Conservation (phyloP, 257 asterid species). For the Nyctanthes arbortristis region DNA sequence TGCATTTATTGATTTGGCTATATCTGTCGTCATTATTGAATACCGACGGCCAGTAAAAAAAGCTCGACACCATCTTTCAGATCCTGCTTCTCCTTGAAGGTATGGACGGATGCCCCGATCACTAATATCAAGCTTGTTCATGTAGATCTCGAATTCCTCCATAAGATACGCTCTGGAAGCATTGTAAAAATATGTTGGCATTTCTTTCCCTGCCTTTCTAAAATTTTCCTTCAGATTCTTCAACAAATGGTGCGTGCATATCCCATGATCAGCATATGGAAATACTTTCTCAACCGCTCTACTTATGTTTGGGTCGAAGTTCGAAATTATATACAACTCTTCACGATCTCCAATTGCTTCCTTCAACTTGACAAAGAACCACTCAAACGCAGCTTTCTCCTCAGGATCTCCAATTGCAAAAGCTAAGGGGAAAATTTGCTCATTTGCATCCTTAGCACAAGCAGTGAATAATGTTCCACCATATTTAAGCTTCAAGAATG, state of each 20-base stretch:
- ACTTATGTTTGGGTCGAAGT: background rate
- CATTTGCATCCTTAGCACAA: conserved; percentile 4
- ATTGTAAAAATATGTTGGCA: conserved; percentile 1
- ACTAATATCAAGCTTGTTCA: background rate
- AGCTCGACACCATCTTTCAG: background rate
- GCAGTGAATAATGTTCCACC: conserved; percentile 6
- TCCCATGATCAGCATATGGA: conserved; percentile 1
- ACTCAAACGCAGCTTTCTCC: conserved; percentile 1
- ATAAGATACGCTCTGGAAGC: background rate
- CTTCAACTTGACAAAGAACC: conserved; percentile 7
- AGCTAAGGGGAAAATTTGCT: background rate
- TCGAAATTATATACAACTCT: background rate
- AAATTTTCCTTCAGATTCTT: background rate
- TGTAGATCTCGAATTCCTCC: conserved; percentile 3
- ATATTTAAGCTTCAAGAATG: conserved; percentile 3
- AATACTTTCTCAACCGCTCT: background rate
- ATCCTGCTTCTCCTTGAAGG: conserved; percentile 2
- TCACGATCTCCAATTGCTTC: conserved; percentile 6
- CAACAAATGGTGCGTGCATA: background rate
- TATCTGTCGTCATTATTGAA: background rate
- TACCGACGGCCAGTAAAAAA: background rate
- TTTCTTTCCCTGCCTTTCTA: conserved; percentile 5
- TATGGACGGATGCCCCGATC: background rate
- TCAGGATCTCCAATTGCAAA: conserved; percentile 6
- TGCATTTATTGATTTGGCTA: background rate